Conservation (phyloP, 768 basidiomycete species). For the Chlorophyllum brunneum region DNA sequence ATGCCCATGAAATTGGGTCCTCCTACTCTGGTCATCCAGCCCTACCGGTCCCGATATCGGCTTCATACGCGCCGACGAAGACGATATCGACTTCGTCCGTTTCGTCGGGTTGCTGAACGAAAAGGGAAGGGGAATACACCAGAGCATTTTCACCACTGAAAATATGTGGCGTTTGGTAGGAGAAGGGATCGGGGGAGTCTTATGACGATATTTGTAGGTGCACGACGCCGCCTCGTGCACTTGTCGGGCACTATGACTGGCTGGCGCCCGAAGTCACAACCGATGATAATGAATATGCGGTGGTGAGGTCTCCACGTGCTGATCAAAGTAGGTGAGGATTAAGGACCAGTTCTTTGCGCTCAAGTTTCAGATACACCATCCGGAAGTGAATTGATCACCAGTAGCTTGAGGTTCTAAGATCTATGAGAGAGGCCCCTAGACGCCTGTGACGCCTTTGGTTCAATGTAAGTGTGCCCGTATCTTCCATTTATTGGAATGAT, state of each 20-base stretch:
- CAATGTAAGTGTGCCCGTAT: too few species aligned
- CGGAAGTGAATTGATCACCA: neutral
- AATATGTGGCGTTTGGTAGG: conserved; percentile 13
- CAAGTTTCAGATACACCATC: conserved; percentile 8
- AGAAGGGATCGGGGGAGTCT: neutral
- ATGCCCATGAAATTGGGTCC: conserved; percentile 15
- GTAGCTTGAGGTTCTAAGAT: neutral
- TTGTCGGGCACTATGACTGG: neutral
- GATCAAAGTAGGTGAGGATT: neutral
- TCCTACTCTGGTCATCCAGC: conserved; percentile 2
- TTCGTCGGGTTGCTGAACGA: neutral
- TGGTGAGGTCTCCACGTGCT: conserved; percentile 10
- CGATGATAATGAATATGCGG: neutral
- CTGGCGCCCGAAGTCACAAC: conserved; percentile 3
- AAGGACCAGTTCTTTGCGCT: neutral
- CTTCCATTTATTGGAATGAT: too few species aligned
- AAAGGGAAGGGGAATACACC: conserved; percentile 22
- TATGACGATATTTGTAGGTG: conserved; percentile 14
- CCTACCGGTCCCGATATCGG: conserved; percentile 8
- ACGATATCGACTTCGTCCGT: conserved; percentile 12
- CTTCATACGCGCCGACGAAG: conserved; percentile 12
- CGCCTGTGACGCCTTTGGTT: neutral
- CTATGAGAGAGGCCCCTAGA: neutral
- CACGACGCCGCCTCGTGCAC: conserved; percentile 40
- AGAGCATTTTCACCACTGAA: conserved; percentile 26